phyloP scores from a whole-genome alignment of 1,284 basidiomycete genomes.

The Phylloporus sp. region DNA sequence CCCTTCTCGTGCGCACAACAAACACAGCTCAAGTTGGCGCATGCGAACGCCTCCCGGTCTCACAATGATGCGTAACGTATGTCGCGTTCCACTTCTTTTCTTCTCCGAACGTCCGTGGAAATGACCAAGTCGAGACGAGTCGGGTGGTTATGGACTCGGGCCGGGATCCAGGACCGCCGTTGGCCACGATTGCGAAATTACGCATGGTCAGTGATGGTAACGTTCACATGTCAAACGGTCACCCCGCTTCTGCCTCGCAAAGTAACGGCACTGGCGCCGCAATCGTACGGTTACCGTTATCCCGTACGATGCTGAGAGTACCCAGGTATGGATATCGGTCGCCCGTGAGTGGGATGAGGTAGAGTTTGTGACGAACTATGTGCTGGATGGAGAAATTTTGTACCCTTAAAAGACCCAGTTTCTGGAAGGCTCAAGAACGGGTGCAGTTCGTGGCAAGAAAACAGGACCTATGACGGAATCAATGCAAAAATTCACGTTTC shows the following conservation, averaged over 20 bases:
- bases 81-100: constrained; percentile 4
- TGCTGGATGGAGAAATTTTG: constrained; percentile 9
- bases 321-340: constrained; percentile 13
- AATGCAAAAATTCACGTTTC: neutral
- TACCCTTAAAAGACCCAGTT: neutral
- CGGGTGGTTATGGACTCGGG: neutral
- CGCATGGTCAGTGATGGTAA: neutral
- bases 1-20: constrained; percentile 1
- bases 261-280: constrained; percentile 1
- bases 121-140: neutral
- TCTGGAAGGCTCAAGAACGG: constrained; percentile 19
- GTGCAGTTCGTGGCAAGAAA: neutral
- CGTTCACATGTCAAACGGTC: constrained; percentile 5
- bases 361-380: neutral
- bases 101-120: constrained; percentile 30
- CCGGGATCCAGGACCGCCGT: constrained; percentile 3
- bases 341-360: neutral
- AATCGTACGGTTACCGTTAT: neutral
- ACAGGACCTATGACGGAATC: neutral
- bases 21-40: constrained; percentile 17
- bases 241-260: neutral
- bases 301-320: neutral
- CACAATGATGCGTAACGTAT: constrained; percentile 13
- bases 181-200: neutral
- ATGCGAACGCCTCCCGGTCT: neutral